Base-by-base conservation (phyloP, 768 basidiomycete genomes). In the Lyophyllum decastes region DNA sequence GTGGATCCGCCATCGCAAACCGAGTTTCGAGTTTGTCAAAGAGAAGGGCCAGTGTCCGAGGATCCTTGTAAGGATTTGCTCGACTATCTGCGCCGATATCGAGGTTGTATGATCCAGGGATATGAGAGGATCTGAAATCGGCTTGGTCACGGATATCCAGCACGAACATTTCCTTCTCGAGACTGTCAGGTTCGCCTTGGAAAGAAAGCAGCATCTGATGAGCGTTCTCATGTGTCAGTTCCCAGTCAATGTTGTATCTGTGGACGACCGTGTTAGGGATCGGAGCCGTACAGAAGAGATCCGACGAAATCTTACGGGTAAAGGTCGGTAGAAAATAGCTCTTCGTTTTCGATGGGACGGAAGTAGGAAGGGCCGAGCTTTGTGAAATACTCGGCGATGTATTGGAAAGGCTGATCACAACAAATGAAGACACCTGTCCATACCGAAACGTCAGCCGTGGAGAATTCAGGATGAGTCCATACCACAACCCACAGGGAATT, bases 321-420 rank as follows among this genome's bases (percentile, higher is more conserved):
- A 26, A 58, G 56, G 47, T 68, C 67, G 25, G 66, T 62, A 8
- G 61, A 53, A 12, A 68, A 59, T 25, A 68, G 63, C 50, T 64
- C 67, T 21, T 57, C 44, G 27, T 66, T 64, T 1, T 57, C 56
- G 30, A 68, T 59, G 3, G 63, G 56, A 14, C 54, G 55, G 58
- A 66, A 68, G 56, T 65, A 66, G 24, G 54, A 57, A 5, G 63
- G 61, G 21, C 61, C 63, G 10, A 68, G 62, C 46, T 63, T 65
- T 17, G 57, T 50, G 34, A 62, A 64, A 41, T 68, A 68, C 43
- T 68, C 67, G 1, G 52, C 43, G 46, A 68, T 64, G 53, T 68
- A 68, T 40, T 68, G 65, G 59, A 65, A 68, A 2, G 67, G 67
- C 56, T 61, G 63, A 48, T 68, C 67, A 41, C 63, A 64, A 46